phyloP scores from a whole-genome alignment of 1,284 basidiomycete species.

The Papiliotrema terrestris region DNA sequence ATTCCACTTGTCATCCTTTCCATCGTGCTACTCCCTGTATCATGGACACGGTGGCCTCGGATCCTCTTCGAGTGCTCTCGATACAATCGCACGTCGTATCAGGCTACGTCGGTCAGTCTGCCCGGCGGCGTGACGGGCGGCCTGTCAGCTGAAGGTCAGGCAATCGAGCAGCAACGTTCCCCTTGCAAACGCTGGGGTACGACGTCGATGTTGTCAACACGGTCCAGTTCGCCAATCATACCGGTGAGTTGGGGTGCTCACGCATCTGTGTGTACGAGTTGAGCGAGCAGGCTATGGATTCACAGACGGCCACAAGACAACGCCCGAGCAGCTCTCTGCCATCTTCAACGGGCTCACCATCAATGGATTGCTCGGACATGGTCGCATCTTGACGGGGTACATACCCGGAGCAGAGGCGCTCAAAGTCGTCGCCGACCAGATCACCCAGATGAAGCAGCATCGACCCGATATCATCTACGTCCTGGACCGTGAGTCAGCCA shows the following conservation, averaged over 20 bases:
- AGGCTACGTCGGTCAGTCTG: slow-evolving; percentile 81
- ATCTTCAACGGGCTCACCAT: slow-evolving; percentile 67
- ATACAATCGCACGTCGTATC: slow-evolving; percentile 92
- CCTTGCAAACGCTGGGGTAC: slow-evolving; percentile 89
- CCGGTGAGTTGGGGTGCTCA: slow-evolving; percentile 56
- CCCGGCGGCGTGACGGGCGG: background rate
- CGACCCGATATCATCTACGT: slow-evolving; percentile 71
- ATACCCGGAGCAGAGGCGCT: slow-evolving; percentile 82
- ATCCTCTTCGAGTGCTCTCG: slow-evolving; percentile 46
- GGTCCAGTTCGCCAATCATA: slow-evolving; percentile 85
- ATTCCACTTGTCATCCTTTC: too few relatives aligned
- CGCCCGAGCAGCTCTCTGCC: slow-evolving; percentile 61
- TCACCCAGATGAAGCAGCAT: slow-evolving; percentile 45
- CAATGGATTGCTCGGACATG: slow-evolving; percentile 63
- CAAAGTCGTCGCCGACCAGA: slow-evolving; percentile 62
- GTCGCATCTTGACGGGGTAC: slow-evolving; percentile 79
- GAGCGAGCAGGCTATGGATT: slow-evolving; percentile 65
- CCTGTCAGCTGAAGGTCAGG: slow-evolving; percentile 51
- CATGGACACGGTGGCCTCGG: background rate
- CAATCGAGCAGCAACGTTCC: slow-evolving; percentile 81
- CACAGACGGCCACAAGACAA: slow-evolving; percentile 69
- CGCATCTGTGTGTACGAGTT: background rate
- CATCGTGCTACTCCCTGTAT: background rate
- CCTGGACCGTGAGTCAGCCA: slow-evolving; percentile 69
- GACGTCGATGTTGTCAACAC: slow-evolving; percentile 97